Base-by-base conservation (phyloP, 2,329 filamentous ascomycete species). In the Penicillium sp. region DNA sequence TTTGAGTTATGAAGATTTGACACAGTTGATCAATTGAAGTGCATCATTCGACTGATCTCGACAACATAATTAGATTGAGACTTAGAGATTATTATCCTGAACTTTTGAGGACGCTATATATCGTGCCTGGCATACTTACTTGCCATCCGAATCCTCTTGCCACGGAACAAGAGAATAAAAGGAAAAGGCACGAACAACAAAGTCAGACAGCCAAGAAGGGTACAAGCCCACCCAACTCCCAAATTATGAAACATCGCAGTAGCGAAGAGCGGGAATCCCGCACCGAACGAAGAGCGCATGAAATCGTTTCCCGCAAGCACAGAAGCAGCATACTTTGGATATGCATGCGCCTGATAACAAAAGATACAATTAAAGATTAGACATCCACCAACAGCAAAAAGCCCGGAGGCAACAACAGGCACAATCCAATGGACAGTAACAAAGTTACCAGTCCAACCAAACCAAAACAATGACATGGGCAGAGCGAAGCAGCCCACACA, bases 241-340 rank as follows among this genome's bases (percentile, higher is more conserved):
- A 75, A 45, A 18, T 66, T 63, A 49, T 67, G 55, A 42, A 73
- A 75, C 68, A 72, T 72, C 0, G 60, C 61, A 14, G 66, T 47
- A 7, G 68, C 68, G 38, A 70, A 70, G 41, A 70, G 47, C 1
- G 66, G 67, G 51, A 70, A 70, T 1, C 57, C 61, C 1, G 60
- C 66, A 7, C 64, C 66, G 40, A 69, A 66, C 0, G 88, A 86
- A 62, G 89, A 87, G 54, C 88, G 80, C 16, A 86, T 79, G 75
- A 87, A 89, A 14, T 87, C 87, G 60, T 90, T 90, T 11, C 87
- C 87, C 34, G 87, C 88, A 0, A 88, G 88, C 0, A 87, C 88
- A 0, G 85, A 88, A 2, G 88, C 87, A 1, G 86, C 83, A 69
- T 88, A 89, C 0, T 82, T 81, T 0, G 87, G 88, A 64, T 89